A percentile compares a stretch with the other conserved stretches of the same genome.
phyloP scores from a whole-genome alignment of 495 filamentous ascomycete species.

The Oidiodendron maius region DNA sequence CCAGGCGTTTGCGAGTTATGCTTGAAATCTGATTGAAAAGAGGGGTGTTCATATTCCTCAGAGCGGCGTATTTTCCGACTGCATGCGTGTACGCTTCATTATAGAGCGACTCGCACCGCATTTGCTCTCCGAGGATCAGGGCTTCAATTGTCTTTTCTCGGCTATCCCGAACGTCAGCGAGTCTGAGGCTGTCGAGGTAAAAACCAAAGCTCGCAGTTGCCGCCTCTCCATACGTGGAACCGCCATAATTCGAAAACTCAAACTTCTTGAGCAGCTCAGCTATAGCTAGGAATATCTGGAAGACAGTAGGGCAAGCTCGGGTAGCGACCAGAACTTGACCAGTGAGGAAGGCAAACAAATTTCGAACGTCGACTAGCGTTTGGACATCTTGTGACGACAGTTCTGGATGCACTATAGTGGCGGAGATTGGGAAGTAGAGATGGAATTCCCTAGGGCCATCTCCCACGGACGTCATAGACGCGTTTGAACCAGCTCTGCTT shows the following conservation, averaged over 20 bases:
- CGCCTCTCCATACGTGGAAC: conserved; percentile 72
- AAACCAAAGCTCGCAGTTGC: conserved; percentile 68
- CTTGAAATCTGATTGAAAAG: conserved; percentile 63
- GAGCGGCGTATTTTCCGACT: conserved; percentile 79
- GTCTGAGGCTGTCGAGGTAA: conserved; percentile 65
- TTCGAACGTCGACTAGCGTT: conserved; percentile 69
- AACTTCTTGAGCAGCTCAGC: conserved; percentile 63
- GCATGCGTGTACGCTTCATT: conserved; percentile 89
- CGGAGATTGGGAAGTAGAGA: conserved; percentile 58
- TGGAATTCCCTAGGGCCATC: conserved; percentile 49
- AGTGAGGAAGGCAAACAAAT: conserved; percentile 84
- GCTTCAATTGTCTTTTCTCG: conserved; percentile 89
- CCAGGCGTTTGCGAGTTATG: conserved; percentile 70
- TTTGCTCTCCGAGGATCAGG: conserved; percentile 77
- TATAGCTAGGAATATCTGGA: conserved; percentile 68
- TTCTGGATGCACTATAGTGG: conserved; percentile 25
- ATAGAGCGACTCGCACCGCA: conserved; percentile 77
- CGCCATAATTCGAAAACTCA: conserved; percentile 75
- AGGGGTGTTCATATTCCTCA: conserved; percentile 60
- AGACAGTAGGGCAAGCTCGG: conserved; percentile 56
- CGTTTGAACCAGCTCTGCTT: conserved; percentile 20
- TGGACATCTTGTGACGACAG: conserved; percentile 54
- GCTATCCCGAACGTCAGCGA: conserved; percentile 77
- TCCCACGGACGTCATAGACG: conserved; percentile 22
- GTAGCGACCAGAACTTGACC: conserved; percentile 79